These are phyloP conservation scores for Afroboletus lepidellus DNA, from an alignment of 1,284 basidiomycete species.

Conservation along the genomic window DNA sequence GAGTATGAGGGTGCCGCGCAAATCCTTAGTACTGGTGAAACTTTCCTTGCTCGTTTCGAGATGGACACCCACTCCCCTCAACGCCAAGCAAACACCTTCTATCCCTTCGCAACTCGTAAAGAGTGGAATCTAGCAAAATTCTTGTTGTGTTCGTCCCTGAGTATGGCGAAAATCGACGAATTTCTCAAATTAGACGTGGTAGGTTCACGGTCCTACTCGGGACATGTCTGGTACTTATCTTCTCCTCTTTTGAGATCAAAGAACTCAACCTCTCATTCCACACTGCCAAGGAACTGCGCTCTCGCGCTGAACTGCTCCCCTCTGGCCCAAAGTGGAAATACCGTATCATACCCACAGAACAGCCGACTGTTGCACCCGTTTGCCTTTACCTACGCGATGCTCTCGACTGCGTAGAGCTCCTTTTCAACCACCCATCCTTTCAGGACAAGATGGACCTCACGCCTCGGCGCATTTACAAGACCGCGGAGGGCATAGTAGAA, in stretches of 20 bases:
- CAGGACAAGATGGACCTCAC: neutral
- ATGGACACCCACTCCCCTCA: neutral
- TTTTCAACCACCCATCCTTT: neutral
- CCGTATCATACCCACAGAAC: neutral
- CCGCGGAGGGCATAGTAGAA: neutral
- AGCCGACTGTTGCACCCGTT: neutral
- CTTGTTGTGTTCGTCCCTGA: too few relatives aligned
- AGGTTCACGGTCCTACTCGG: too few relatives aligned
- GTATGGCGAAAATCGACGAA: too few relatives aligned
- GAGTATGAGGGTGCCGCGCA: too few relatives aligned
- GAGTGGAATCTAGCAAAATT: neutral
- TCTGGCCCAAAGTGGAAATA: neutral
- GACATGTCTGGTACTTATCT: too few relatives aligned
- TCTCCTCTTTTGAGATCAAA: too few relatives aligned
- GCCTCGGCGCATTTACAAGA: neutral
- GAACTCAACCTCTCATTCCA: neutral
- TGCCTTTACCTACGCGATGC: neutral
- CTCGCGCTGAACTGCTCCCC: neutral
- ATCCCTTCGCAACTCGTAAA: neutral
- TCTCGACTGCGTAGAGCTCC: neutral
- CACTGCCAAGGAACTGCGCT: neutral
- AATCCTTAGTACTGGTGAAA: neutral
- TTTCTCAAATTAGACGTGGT: too few relatives aligned
- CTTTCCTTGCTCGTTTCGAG: neutral
- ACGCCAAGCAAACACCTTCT: neutral